phyloP scores from a whole-genome alignment of 805 yeast species.

The Yamadazyma sp. region DNA sequence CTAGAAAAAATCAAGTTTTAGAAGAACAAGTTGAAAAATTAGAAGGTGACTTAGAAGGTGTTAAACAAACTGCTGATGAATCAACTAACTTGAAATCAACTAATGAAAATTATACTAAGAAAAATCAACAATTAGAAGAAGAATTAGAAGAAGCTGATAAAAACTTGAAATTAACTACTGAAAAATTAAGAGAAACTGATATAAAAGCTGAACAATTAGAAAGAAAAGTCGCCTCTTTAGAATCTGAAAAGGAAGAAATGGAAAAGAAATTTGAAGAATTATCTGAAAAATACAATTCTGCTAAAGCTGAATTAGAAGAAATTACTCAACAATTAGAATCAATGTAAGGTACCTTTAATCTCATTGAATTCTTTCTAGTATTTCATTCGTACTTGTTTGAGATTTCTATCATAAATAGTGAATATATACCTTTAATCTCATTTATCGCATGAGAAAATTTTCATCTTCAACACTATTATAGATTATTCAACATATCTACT shows the following conservation, averaged over 20 bases:
- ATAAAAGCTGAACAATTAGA: conserved; percentile 94
- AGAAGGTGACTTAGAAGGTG: conserved; percentile 69
- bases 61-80: conserved; percentile 86
- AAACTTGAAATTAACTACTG: conserved; percentile 89
- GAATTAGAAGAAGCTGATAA: conserved; percentile 88
- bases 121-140: conserved; percentile 83
- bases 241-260: conserved; percentile 86
- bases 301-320: conserved; percentile 93
- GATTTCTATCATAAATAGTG: too few species aligned
- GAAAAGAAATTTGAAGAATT: conserved; percentile 90
- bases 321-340: conserved; percentile 94
- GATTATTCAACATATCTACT: too few species aligned
- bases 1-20: conserved; percentile 85
- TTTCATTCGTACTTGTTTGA: too few species aligned
- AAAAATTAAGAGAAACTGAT: conserved; percentile 91
- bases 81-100: conserved; percentile 83
- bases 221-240: conserved; percentile 88
- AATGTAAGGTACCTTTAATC: conserved; percentile 42
- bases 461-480: too few species aligned
- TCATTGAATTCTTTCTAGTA: too few species aligned
- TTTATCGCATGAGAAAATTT: too few species aligned
- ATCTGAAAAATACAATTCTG: conserved; percentile 72
- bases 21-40: conserved; percentile 81
- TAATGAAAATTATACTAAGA: conserved; percentile 88
- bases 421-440: too few species aligned